phyloP scores from a whole-genome alignment of 2,329 filamentous ascomycete species.

The Calonectria honghensis region DNA sequence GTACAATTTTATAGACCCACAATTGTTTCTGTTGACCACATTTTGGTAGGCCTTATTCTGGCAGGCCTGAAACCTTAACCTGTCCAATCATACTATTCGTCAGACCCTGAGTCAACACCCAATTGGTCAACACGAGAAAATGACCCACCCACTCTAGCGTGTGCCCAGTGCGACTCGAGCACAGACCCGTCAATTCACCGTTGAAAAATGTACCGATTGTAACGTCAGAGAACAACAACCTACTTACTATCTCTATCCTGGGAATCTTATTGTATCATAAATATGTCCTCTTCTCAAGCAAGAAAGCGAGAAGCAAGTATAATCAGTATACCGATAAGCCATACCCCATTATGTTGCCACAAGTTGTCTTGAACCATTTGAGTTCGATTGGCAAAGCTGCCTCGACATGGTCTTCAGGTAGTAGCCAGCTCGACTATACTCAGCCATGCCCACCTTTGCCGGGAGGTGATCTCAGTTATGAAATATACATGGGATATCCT shows the following conservation, averaged over 20 bases:
- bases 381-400: constrained; percentile 13
- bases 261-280: constrained; percentile 2
- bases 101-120: constrained; percentile 3
- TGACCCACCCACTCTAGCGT: not conserved
- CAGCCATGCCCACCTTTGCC: constrained; percentile 17
- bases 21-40: not conserved
- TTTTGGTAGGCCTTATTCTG: constrained; percentile 19
- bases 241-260: not conserved
- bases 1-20: constrained; percentile 6
- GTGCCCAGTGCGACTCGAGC: constrained; percentile 5
- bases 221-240: constrained; percentile 17
- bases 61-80: constrained; percentile 13
- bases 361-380: constrained; percentile 15
- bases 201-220: constrained; percentile 10
- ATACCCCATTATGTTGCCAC: constrained; percentile 10
- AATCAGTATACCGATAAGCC: constrained; percentile 14
- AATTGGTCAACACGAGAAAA: constrained; percentile 6
- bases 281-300: constrained; percentile 3
- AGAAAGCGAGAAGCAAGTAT: constrained; percentile 8
- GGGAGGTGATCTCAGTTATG: constrained; percentile 7
- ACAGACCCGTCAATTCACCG: constrained; percentile 4
- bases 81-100: constrained; percentile 16
- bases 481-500: constrained; percentile 15
- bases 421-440: constrained; percentile 6
- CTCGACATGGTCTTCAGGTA: constrained; percentile 6